Conservation (phyloP, 1,139 yeast species). For the Chernovozyma aurita region DNA sequence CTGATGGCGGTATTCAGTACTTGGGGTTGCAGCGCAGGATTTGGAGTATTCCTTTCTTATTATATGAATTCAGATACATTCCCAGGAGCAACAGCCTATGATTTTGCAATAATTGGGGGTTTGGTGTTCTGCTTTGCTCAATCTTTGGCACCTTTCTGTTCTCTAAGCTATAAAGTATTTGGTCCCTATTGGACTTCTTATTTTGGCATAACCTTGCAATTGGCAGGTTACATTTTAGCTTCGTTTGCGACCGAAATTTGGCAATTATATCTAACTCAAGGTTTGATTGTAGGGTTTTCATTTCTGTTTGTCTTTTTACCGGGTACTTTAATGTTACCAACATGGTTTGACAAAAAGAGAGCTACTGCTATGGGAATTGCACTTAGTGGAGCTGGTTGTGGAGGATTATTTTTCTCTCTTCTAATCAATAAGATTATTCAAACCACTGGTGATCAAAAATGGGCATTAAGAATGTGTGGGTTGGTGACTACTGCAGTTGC, state of each 20-base stretch:
- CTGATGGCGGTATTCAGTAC: conserved; percentile 47
- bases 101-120: conserved; percentile 70
- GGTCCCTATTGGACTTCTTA: conserved; percentile 32
- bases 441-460: conserved; percentile 52
- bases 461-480: conserved; percentile 66
- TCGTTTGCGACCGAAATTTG: conserved; percentile 58
- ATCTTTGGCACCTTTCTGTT: conserved; percentile 49
- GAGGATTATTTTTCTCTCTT: conserved; percentile 57
- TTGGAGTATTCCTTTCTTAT: conserved; percentile 62
- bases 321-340: conserved; percentile 51
- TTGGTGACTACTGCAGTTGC: conserved; percentile 43
- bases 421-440: conserved; percentile 44
- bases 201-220: conserved; percentile 49
- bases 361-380: conserved; percentile 58
- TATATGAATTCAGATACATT: conserved; percentile 45
- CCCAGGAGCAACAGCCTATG: conserved; percentile 53
- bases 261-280: conserved; percentile 69
- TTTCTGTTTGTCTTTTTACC: conserved; percentile 61
- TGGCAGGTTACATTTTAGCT: conserved; percentile 58
- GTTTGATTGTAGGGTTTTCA: conserved; percentile 59
- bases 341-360: conserved; percentile 56
- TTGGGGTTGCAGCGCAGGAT: conserved; percentile 74
- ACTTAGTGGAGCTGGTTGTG: conserved; percentile 64
- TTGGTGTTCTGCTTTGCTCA: conserved; percentile 58
- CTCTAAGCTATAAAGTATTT: conserved; percentile 28